These are phyloP conservation scores for Dendrobium chrysotoxum DNA, from an alignment of 106 monocot genomes.

Conservation along the genomic window DNA sequence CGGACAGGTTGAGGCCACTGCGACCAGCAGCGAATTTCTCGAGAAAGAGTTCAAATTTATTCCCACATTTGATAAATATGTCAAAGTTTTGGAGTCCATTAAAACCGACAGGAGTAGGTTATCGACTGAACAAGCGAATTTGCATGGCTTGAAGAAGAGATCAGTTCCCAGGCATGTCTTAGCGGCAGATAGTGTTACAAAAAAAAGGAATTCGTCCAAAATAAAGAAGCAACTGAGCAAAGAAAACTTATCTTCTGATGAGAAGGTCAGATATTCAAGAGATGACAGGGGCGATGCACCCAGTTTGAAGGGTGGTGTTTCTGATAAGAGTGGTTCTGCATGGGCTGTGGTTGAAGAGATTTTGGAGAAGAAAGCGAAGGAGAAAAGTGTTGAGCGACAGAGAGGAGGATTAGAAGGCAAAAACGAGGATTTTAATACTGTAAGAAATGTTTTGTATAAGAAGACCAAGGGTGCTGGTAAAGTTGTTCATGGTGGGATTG, in stretches of 20 bases:
- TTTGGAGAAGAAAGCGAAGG: slow-evolving; percentile 18
- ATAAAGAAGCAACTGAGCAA: slow-evolving; percentile 10
- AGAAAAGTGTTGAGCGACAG: slow-evolving; percentile 5
- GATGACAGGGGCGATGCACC: background rate
- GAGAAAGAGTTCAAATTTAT: slow-evolving; percentile 71
- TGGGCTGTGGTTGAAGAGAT: slow-evolving; percentile 38
- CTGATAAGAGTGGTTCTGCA: slow-evolving; percentile 13
- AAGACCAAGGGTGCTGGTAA: background rate
- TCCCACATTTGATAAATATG: slow-evolving; percentile 82
- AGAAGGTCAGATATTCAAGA: background rate
- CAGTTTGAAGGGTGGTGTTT: slow-evolving; percentile 2
- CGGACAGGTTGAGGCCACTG: slow-evolving; percentile 20
- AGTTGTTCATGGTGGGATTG: background rate
- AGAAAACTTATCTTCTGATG: background rate
- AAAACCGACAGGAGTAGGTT: slow-evolving; percentile 40
- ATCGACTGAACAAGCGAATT: slow-evolving; percentile 11
- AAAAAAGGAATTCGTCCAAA: slow-evolving; percentile 6
- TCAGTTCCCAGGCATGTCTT: slow-evolving; percentile 4
- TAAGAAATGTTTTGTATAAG: slow-evolving; percentile 1
- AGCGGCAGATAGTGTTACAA: background rate
- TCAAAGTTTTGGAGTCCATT: slow-evolving; percentile 77
- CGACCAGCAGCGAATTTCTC: slow-evolving; percentile 14
- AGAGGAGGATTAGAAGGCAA: background rate
- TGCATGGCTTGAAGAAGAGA: slow-evolving; percentile 16
- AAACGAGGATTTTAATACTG: background rate